Percentiles rank a stretch among this genome's conserved stretches.
Evolutionary conservation across 2,329 filamentous ascomycete species (phyloP).

Genomic region (Aspergillus nomiae): DNA sequence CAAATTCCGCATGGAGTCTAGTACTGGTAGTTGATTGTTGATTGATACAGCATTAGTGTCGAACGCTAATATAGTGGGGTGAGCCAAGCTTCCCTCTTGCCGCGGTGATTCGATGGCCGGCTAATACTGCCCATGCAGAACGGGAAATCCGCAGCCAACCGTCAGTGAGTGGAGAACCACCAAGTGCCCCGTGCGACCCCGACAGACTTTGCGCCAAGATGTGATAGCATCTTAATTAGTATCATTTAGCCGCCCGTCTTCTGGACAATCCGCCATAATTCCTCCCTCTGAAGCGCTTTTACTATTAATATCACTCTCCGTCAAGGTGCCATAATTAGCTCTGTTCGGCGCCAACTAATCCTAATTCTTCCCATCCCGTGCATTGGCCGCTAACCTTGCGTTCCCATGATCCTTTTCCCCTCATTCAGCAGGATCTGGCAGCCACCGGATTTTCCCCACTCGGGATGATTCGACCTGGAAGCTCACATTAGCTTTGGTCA

Average conservation of each 20-base stretch:
- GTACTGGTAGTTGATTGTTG: not conserved
- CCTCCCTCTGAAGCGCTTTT: not conserved
- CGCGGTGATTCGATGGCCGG: slow-evolving; percentile 19
- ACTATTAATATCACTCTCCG: slow-evolving; percentile 11
- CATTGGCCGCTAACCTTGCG: not conserved
- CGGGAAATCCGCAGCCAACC: slow-evolving; percentile 27
- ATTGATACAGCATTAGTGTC: not conserved
- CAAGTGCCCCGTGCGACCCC: slow-evolving; percentile 7
- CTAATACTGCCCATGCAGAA: slow-evolving; percentile 20
- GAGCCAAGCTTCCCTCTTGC: slow-evolving; percentile 27
- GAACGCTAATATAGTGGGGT: slow-evolving; percentile 19
- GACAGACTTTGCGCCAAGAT: slow-evolving; percentile 13
- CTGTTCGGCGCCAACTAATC: not conserved
- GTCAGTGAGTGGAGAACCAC: slow-evolving; percentile 13
- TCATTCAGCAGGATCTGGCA: not conserved
- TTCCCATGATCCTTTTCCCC: slow-evolving; percentile 10
- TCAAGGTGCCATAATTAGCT: slow-evolving; percentile 14
- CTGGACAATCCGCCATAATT: not conserved
- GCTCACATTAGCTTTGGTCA: slow-evolving; percentile 10
- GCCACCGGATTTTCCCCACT: not conserved
- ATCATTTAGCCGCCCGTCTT: slow-evolving; percentile 12
- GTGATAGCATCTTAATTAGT: slow-evolving; percentile 22
- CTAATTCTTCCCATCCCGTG: not conserved
- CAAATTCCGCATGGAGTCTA: not conserved
- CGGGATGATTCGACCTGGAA: not conserved